These are phyloP conservation scores for Pulveroboletus ravenelii DNA, from an alignment of 768 basidiomycete genomes.

Conservation along the genomic window DNA sequence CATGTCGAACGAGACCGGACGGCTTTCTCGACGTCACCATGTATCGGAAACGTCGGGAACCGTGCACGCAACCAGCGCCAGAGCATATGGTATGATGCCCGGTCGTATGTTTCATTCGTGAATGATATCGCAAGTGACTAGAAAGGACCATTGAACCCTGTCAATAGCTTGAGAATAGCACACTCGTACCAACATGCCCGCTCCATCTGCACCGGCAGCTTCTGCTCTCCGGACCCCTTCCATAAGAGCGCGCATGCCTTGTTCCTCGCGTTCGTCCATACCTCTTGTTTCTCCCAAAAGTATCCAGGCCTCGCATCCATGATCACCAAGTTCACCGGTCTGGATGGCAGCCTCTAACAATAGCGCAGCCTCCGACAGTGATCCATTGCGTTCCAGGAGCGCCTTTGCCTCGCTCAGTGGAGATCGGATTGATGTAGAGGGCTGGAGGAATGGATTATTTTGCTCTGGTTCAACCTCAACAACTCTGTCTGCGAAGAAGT, in stretches of 20 bases:
- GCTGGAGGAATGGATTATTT: constrained; percentile 66
- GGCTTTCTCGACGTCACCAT: constrained; percentile 53
- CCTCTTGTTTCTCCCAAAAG: constrained; percentile 84
- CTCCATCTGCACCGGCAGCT: constrained; percentile 55
- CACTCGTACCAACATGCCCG: constrained; percentile 66
- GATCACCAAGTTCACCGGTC: constrained; percentile 72
- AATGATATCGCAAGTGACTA: constrained; percentile 95
- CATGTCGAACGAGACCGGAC: constrained; percentile 60
- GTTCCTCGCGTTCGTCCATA: constrained; percentile 85
- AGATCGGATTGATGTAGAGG: constrained; percentile 43
- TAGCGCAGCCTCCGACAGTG: constrained; percentile 80
- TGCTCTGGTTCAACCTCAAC: constrained; percentile 43
- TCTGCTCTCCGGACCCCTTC: constrained; percentile 70
- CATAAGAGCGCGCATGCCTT: constrained; percentile 72
- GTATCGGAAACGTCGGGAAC: constrained; percentile 52
- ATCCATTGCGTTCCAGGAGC: constrained; percentile 74
- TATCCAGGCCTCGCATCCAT: constrained; percentile 88
- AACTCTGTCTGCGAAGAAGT: background rate
- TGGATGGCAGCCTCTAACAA: constrained; percentile 90
- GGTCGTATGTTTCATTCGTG: constrained; percentile 90
- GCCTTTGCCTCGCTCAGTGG: constrained; percentile 67
- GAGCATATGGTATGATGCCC: constrained; percentile 80
- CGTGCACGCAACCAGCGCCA: constrained; percentile 77
- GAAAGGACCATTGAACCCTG: constrained; percentile 8
- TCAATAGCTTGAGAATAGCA: background rate